Percentiles rank a stretch among this genome's conserved stretches.
Conservation (phyloP, 2,329 filamentous ascomycete genomes). For the Pyricularia grisea region DNA sequence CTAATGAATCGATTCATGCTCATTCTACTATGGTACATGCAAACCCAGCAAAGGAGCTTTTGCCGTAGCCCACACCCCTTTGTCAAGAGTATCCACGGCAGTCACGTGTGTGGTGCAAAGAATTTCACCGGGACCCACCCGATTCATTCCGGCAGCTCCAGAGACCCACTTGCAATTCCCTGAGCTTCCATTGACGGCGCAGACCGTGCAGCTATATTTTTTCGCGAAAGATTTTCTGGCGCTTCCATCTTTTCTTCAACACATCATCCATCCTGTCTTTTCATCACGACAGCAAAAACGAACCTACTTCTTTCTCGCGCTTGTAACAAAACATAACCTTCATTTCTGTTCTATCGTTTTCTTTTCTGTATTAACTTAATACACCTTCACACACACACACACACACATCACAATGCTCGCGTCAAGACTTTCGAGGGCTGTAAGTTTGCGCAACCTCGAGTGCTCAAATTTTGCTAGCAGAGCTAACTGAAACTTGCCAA, state of each 20-base stretch:
- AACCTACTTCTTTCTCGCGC: slow-evolving; percentile 13
- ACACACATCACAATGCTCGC: slow-evolving; percentile 55
- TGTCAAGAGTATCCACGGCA: neutral
- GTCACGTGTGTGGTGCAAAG: neutral
- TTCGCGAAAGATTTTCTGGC: slow-evolving; percentile 6
- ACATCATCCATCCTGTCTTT: slow-evolving; percentile 10
- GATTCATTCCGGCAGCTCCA: neutral
- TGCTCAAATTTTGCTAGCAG: slow-evolving; percentile 9
- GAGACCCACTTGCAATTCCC: slow-evolving; percentile 2
- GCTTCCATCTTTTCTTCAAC: slow-evolving; percentile 14
- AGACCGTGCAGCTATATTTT: slow-evolving; percentile 3
- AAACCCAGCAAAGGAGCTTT: neutral
- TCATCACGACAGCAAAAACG: slow-evolving; percentile 4
- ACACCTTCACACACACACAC: slow-evolving; percentile 11
- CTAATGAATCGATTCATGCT: neutral
- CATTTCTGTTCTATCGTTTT: slow-evolving; percentile 21
- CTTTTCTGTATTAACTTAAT: slow-evolving; percentile 15
- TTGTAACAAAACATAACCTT: slow-evolving; percentile 20
- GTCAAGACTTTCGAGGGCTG: slow-evolving; percentile 64
- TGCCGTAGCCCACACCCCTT: neutral
- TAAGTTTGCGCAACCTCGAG: slow-evolving; percentile 36
- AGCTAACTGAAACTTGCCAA: slow-evolving; percentile 13
- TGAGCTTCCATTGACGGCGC: slow-evolving; percentile 4
- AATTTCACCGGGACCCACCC: neutral
- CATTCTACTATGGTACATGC: neutral